Conservation (phyloP, 768 basidiomycete genomes). For the Cyclocybe cylindracea region DNA sequence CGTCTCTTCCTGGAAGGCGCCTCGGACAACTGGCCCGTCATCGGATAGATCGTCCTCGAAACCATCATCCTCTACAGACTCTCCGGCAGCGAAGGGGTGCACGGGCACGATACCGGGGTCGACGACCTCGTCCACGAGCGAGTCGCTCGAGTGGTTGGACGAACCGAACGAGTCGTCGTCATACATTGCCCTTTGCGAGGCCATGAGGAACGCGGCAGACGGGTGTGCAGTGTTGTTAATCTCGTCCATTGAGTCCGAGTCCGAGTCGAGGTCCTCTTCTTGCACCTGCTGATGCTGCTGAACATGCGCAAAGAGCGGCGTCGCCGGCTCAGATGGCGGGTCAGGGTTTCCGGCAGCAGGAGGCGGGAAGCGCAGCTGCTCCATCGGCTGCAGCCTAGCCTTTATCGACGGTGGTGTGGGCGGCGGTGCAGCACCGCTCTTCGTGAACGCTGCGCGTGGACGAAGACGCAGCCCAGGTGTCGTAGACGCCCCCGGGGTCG, state of each 20-base stretch:
- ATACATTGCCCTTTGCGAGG: constrained; percentile 42
- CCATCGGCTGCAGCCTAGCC: background rate
- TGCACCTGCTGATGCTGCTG: constrained; percentile 3
- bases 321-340: constrained; percentile 8
- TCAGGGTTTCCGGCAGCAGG: background rate
- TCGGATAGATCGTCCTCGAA: constrained; percentile 56
- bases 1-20: constrained; percentile 58
- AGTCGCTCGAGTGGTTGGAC: constrained; percentile 61
- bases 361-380: background rate
- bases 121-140: constrained; percentile 49
- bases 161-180: constrained; percentile 51
- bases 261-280: constrained; percentile 39
- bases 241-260: constrained; percentile 63
- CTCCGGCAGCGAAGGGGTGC: constrained; percentile 59
- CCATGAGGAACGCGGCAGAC: constrained; percentile 73
- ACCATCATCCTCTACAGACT: constrained; percentile 35
- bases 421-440: background rate
- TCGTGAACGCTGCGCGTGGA: constrained; percentile 17
- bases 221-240: constrained; percentile 62
- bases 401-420: background rate
- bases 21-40: constrained; percentile 34
- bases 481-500: constrained; percentile 22
- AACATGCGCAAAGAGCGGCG: constrained; percentile 11
- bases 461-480: constrained; percentile 31
- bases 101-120: constrained; percentile 43